Evolutionary conservation across 352 stramenopile genomes (phyloP).

Genomic region (Globisporangium uncinulatum): DNA sequence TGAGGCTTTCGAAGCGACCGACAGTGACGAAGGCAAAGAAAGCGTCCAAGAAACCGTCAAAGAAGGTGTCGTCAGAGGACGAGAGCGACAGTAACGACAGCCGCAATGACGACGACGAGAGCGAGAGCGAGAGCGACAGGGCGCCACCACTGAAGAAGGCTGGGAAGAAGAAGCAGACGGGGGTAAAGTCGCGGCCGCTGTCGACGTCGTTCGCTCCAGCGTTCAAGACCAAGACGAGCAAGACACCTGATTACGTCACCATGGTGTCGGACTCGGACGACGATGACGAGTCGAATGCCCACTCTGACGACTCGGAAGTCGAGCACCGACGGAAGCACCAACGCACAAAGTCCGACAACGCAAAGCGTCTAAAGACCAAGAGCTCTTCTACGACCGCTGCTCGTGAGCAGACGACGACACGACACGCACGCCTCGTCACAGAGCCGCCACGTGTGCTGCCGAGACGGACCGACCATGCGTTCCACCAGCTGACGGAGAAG

Average conservation of each 20-base stretch:
- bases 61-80: background rate
- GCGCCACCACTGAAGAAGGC: background rate
- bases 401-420: background rate
- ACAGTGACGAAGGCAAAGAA: no score
- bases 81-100: background rate
- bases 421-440: background rate
- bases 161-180: background rate
- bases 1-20: background rate
- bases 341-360: background rate
- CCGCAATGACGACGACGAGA: background rate
- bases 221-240: background rate
- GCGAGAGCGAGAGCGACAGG: background rate
- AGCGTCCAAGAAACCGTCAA: no score
- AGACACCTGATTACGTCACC: conserved; percentile 1
- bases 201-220: background rate
- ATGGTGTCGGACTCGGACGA: conserved; percentile 8
- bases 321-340: conserved; percentile 3
- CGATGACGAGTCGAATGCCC: background rate
- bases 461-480: conserved; percentile 3
- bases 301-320: background rate
- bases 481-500: conserved; percentile 9
- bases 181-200: background rate
- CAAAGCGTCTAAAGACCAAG: background rate
- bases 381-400: background rate
- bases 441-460: background rate